A percentile compares a stretch with the other conserved stretches of the same genome.
These are phyloP conservation scores for Phyllachora maydis DNA, from an alignment of 2,329 filamentous ascomycete genomes.

Conservation along the genomic window DNA sequence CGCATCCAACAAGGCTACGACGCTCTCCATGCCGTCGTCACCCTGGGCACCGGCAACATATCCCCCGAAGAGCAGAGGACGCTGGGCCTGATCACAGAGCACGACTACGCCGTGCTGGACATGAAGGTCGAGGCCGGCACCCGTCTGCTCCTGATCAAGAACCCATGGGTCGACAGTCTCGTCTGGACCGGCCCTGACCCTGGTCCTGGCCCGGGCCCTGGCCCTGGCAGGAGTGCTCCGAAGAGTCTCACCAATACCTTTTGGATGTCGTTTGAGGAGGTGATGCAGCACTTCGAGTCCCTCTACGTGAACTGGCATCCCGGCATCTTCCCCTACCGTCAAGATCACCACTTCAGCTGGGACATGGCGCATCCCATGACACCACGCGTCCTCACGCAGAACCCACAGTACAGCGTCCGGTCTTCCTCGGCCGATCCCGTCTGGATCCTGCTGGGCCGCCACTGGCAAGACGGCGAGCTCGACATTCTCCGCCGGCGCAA, in stretches of 20 bases:
- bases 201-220: too few relatives aligned
- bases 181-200: slow-evolving; percentile 46
- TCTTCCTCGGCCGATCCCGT: slow-evolving; percentile 30
- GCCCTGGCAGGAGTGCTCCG: too few relatives aligned
- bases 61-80: slow-evolving; percentile 56
- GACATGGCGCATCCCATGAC: slow-evolving; percentile 24
- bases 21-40: slow-evolving; percentile 66
- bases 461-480: slow-evolving; percentile 55
- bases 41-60: slow-evolving; percentile 73
- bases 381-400: slow-evolving; percentile 36
- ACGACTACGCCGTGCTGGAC: slow-evolving; percentile 84
- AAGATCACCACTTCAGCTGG: slow-evolving; percentile 88
- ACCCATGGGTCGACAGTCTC: slow-evolving; percentile 78
- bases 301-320: slow-evolving; percentile 98
- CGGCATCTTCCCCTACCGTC: slow-evolving; percentile 50
- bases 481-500: slow-evolving; percentile 24
- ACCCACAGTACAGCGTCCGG: slow-evolving; percentile 52
- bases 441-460: slow-evolving; percentile 73
- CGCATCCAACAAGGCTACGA: slow-evolving; percentile 56
- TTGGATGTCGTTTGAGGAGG: slow-evolving; percentile 79
- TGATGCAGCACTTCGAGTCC: slow-evolving; percentile 83
- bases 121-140: slow-evolving; percentile 38
- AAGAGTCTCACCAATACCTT: slow-evolving; percentile 62
- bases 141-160: slow-evolving; percentile 67
- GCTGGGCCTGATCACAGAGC: slow-evolving; percentile 68